phyloP scores from a whole-genome alignment of 768 basidiomycete species.

The Kwoniella botswanensis region DNA sequence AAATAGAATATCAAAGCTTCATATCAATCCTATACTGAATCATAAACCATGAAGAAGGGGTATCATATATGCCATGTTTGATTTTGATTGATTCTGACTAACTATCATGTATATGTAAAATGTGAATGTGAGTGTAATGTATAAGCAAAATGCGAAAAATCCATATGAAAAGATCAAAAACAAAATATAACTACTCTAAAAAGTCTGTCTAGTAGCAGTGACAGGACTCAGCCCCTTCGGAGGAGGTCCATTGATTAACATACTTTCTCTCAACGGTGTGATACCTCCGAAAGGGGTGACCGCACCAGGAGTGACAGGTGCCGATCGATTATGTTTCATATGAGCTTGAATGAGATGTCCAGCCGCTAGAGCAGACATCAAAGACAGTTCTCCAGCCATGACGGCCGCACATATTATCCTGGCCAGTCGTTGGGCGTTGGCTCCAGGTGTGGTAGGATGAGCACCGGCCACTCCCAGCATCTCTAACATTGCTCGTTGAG shows the following conservation, averaged over 20 bases:
- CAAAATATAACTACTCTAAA: constrained; percentile 67
- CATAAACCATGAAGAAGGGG: background rate
- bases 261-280: constrained; percentile 27
- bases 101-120: background rate
- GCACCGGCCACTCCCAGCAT: constrained; percentile 93
- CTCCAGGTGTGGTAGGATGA: constrained; percentile 81
- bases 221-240: constrained; percentile 8
- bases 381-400: constrained; percentile 94
- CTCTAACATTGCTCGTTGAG: constrained; percentile 87
- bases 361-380: constrained; percentile 89
- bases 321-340: constrained; percentile 86
- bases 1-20: no score
- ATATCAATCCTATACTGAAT: no score
- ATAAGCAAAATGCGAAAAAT: constrained; percentile 5
- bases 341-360: constrained; percentile 94
- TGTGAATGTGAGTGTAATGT: constrained; percentile 11
- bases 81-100: background rate
- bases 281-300: constrained; percentile 52
- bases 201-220: constrained; percentile 62
- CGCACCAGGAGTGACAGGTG: constrained; percentile 74
- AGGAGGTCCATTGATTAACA: constrained; percentile 25
- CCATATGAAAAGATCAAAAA: background rate
- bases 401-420: constrained; percentile 88
- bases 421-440: constrained; percentile 87
- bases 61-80: constrained; percentile 8